Evolutionary conservation across 345 rosid genomes (phyloP), one percentile per base, ranked within the genome.

Genomic region (Corymbia maculata): DNA sequence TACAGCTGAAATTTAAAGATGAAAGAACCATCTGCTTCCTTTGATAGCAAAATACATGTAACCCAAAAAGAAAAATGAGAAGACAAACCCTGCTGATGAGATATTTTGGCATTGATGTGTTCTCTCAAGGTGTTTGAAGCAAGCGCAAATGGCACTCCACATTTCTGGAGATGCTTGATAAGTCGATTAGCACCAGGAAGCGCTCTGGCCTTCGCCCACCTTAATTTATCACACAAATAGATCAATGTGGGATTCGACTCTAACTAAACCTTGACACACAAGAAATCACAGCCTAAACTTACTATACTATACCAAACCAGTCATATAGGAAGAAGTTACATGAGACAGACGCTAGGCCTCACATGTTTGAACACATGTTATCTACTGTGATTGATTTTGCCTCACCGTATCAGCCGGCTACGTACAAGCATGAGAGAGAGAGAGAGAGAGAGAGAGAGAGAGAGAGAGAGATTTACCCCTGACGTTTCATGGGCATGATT

Each of bases 101-200:
- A 84, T 64, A 92, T 89, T 90, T 92, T 92, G 57, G 86, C 89
- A 70, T 92, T 89, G 49, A 92, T 91, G 87, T 90, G 87, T 42
- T 91, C 93, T 45, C 82, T 86, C 85, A 89, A 75, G 80, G 94
- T 91, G 88, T 92, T 92, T 13, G 94, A 92, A 88, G 94, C 94
- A 42, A 92, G 92, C 82, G 92, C 93, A 86, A 91, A 68, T 4
- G 94, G 92, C 82, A 92, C 91, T 52, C 79, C 85, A 70, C 91
- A 91, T 86, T 88, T 86, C 45, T 84, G 87, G n/a, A 92, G 90
- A 87, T 92, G 93, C 66, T 89, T 89, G 89, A 92, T 90, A 52
- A 92, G 91, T 80, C 93, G 93, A 87, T 82, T 85, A 82, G 94
- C 93, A 55, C 93, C 94, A 5, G 94, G 94, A 51, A 92, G 91